Percentiles rank a stretch among this genome's conserved stretches.
Evolutionary conservation across 371 early-diverging fungal genomes (phyloP).

Genomic region (Mucor ambiguus): DNA sequence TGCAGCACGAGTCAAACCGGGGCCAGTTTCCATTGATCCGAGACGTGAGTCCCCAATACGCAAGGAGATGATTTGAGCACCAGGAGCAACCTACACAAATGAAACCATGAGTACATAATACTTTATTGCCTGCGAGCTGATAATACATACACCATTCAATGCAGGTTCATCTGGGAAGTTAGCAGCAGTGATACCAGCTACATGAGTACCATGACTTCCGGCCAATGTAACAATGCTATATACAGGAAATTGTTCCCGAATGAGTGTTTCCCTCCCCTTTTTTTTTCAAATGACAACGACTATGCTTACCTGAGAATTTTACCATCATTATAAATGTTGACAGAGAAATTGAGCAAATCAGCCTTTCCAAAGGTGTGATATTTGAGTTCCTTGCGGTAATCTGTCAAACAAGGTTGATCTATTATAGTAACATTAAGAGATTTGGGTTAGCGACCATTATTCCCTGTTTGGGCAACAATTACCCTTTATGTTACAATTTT

Average conservation of each 20-base stretch:
- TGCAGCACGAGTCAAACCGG: slow-evolving; percentile 85
- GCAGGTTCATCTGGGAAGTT: slow-evolving; percentile 84
- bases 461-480: slow-evolving; percentile 15
- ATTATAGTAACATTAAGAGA: slow-evolving; percentile 5
- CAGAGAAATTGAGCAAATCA: slow-evolving; percentile 83
- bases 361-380: slow-evolving; percentile 78
- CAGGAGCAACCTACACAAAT: slow-evolving; percentile 73
- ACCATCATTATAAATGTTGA: slow-evolving; percentile 92
- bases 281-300: background rate
- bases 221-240: slow-evolving; percentile 78
- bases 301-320: slow-evolving; percentile 57
- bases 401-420: slow-evolving; percentile 65
- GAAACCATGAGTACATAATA: background rate
- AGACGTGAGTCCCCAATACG: slow-evolving; percentile 93
- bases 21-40: slow-evolving; percentile 86
- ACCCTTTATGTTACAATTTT: slow-evolving; percentile 7
- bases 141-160: slow-evolving; percentile 74
- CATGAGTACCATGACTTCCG: slow-evolving; percentile 93
- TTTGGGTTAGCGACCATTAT: slow-evolving; percentile 10
- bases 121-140: background rate
- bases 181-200: slow-evolving; percentile 87
- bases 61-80: slow-evolving; percentile 90
- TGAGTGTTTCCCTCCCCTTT: background rate
- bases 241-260: background rate
- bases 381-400: slow-evolving; percentile 77